phyloP scores from a whole-genome alignment of 2,329 filamentous ascomycete genomes.

The Aphanoascus verrucosus region DNA sequence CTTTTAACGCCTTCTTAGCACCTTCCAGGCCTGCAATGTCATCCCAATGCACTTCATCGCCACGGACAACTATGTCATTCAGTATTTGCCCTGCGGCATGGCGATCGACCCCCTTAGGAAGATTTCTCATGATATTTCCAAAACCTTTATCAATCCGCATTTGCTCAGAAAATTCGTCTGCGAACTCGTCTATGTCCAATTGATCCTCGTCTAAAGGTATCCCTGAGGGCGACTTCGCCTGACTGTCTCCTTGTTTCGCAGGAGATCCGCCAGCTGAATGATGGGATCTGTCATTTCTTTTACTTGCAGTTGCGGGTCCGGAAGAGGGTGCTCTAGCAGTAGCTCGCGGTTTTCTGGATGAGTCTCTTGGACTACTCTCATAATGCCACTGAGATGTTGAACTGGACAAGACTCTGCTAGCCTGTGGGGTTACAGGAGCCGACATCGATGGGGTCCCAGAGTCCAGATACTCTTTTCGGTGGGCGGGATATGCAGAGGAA shows the following conservation, averaged over 20 bases:
- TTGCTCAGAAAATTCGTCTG: slow-evolving; percentile 3
- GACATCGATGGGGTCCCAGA: slow-evolving; percentile 18
- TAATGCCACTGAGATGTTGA: neutral
- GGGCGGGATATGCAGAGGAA: slow-evolving; percentile 30
- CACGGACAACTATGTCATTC: slow-evolving; percentile 89
- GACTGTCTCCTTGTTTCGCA: neutral
- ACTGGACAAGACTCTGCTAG: neutral
- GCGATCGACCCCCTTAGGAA: slow-evolving; percentile 74
- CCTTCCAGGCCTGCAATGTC: slow-evolving; percentile 85
- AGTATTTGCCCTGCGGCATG: slow-evolving; percentile 79
- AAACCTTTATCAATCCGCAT: slow-evolving; percentile 39
- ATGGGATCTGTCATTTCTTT: neutral
- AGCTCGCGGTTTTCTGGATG: neutral
- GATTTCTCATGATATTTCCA: slow-evolving; percentile 56
- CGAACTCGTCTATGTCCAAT: slow-evolving; percentile 27
- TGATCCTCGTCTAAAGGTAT: neutral
- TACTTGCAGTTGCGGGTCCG: neutral
- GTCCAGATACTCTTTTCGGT: slow-evolving; percentile 29
- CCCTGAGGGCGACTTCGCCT: neutral
- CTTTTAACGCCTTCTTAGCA: slow-evolving; percentile 84
- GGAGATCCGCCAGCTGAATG: neutral
- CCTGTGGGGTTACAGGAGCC: neutral
- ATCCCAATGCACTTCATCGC: slow-evolving; percentile 88
- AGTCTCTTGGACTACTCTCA: neutral
- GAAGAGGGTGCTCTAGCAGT: neutral